Conservation (phyloP, 306 rosid genomes). For the Albizia julibrissin region DNA sequence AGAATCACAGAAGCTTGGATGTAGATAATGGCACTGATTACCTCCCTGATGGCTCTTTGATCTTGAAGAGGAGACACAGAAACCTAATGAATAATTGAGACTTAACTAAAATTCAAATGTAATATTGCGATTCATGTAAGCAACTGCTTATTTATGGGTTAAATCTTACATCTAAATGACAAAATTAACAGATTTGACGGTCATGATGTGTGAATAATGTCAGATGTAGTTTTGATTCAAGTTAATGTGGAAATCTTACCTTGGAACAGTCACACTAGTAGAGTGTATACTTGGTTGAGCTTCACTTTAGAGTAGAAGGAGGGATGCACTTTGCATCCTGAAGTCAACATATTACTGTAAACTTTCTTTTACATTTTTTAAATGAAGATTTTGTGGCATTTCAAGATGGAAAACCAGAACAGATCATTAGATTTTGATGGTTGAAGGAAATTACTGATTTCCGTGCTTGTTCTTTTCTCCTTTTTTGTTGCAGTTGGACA, state of each 20-base stretch:
- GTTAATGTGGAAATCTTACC: slow-evolving; percentile 1
- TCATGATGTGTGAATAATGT: background rate
- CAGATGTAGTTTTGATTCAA: slow-evolving; percentile 2
- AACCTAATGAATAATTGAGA: slow-evolving; percentile 5
- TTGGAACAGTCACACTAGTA: slow-evolving; percentile 1
- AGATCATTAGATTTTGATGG: background rate
- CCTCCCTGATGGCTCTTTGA: background rate
- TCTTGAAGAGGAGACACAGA: background rate
- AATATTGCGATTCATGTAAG: background rate
- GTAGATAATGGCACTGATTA: background rate
- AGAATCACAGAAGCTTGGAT: background rate
- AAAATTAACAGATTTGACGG: slow-evolving; percentile 4
- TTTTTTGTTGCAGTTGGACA: slow-evolving; percentile 76
- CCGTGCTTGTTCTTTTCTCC: slow-evolving; percentile 24
- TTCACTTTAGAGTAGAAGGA: background rate
- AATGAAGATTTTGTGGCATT: background rate
- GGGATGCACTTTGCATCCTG: slow-evolving; percentile 2
- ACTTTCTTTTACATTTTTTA: background rate
- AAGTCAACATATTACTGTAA: background rate
- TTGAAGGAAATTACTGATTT: background rate
- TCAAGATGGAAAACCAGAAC: slow-evolving; percentile 11
- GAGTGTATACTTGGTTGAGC: background rate
- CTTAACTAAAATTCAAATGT: background rate
- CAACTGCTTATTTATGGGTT: slow-evolving; percentile 17
- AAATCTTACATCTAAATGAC: slow-evolving; percentile 23